A percentile compares a stretch with the other conserved stretches of the same genome.
Evolutionary conservation across 2,329 filamentous ascomycete genomes (phyloP).

Genomic region (Ceratocystis lukuohia): DNA sequence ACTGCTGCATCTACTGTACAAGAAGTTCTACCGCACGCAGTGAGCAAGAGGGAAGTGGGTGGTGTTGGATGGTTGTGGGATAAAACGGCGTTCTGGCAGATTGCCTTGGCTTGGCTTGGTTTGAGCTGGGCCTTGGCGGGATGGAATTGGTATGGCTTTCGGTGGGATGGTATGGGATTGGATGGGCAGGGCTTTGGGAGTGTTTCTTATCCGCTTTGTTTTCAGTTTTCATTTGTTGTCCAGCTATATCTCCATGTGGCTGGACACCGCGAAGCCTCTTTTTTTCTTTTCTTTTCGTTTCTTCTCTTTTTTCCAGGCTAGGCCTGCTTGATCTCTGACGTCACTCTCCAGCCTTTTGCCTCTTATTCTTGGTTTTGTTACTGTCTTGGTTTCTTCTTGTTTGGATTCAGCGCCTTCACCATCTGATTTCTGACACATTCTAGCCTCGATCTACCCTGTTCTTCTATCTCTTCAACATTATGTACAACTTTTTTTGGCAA

Average conservation of each 20-base stretch:
- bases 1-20: conserved; percentile 90
- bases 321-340: background rate
- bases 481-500: no score
- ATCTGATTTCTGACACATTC: background rate
- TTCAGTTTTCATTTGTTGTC: background rate
- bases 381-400: background rate
- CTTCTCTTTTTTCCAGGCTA: background rate
- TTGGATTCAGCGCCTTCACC: conserved; percentile 1
- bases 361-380: background rate
- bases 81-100: conserved; percentile 4
- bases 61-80: background rate
- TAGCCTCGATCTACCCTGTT: background rate
- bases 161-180: background rate
- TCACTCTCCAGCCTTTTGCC: background rate
- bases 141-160: background rate
- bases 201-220: background rate
- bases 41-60: conserved; percentile 26
- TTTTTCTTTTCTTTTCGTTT: background rate
- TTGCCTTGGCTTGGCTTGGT: background rate
- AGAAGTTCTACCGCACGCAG: conserved; percentile 85
- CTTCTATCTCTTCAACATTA: no score
- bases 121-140: background rate
- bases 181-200: background rate
- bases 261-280: conserved; percentile 5
- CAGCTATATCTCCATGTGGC: conserved; percentile 7